Conservation (phyloP, 108 stramenopile species). For the Stephanodiscus triporus region DNA sequence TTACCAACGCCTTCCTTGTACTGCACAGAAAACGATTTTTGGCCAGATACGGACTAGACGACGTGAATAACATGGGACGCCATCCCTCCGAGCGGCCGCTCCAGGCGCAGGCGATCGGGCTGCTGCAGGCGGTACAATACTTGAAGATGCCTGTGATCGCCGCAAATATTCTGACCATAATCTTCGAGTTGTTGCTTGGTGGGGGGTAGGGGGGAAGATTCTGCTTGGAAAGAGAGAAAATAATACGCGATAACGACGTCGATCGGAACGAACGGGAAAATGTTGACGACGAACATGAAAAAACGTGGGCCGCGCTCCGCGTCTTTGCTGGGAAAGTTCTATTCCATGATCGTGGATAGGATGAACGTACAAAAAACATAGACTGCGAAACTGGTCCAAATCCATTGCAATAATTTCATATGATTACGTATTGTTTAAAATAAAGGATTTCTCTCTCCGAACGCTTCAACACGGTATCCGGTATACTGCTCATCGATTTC, state of each 20-base stretch:
- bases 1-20: conserved; percentile 78
- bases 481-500: background rate
- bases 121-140: conserved; percentile 84
- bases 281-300: background rate
- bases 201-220: conserved; percentile 42
- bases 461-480: background rate
- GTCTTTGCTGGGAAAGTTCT: too few relatives aligned
- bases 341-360: too few relatives aligned
- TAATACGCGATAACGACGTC: background rate
- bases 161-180: conserved; percentile 70
- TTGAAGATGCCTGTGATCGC: conserved; percentile 84
- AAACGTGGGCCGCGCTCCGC: too few relatives aligned
- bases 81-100: conserved; percentile 56
- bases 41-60: conserved; percentile 79
- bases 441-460: background rate
- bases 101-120: conserved; percentile 69
- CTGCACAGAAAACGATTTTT: conserved; percentile 82
- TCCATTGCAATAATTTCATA: background rate
- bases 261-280: background rate
- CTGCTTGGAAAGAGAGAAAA: background rate
- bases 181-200: conserved; percentile 88
- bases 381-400: background rate
- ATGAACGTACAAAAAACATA: too few relatives aligned
- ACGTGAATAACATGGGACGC: conserved; percentile 58
- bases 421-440: background rate